A percentile compares a stretch with the other conserved stretches of the same genome.
Evolutionary conservation across 495 filamentous ascomycete species (phyloP).

Genomic region (Rhizodiscina lignyota): DNA sequence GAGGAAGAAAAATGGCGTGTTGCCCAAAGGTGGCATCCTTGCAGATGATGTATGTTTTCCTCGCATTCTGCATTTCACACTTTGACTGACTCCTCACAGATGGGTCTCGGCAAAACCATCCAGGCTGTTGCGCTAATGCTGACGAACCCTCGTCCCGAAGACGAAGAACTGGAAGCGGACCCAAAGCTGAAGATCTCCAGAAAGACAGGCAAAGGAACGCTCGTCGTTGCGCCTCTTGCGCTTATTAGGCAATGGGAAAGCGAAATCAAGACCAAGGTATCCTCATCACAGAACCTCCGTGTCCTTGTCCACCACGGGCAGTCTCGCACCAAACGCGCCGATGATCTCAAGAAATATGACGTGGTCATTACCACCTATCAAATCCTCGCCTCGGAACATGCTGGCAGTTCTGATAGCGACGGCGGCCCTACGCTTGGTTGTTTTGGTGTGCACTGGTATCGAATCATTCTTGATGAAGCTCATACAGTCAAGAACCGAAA

Average conservation of each 20-base stretch:
- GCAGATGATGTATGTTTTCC: constrained; percentile 46
- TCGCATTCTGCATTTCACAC: no score
- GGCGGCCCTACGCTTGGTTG: constrained; percentile 55
- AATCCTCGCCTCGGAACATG: constrained; percentile 78
- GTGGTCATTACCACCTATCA: constrained; percentile 97
- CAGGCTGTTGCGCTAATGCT: constrained; percentile 73
- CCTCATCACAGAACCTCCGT: constrained; percentile 44
- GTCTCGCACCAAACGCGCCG: constrained; percentile 58
- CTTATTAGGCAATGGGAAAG: constrained; percentile 96
- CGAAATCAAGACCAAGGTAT: constrained; percentile 70
- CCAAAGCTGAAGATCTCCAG: constrained; percentile 42
- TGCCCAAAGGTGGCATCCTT: constrained; percentile 74
- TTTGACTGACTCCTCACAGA: no score
- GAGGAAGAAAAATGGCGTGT: constrained; percentile 53
- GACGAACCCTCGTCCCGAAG: constrained; percentile 53
- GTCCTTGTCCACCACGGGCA: constrained; percentile 86
- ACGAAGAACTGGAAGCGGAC: constrained; percentile 19
- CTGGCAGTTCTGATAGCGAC: constrained; percentile 36
- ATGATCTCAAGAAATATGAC: constrained; percentile 67
- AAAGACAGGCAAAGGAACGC: constrained; percentile 55
- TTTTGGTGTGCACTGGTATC: constrained; percentile 87
- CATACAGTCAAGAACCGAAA: constrained; percentile 98
- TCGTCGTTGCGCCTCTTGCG: constrained; percentile 88
- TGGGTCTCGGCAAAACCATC: constrained; percentile 74
- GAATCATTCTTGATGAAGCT: constrained; percentile 88